These are phyloP conservation scores for Physcomitrium patens DNA, from an alignment of 225 moss, liverwort and hornwort species.

Conservation along the genomic window DNA sequence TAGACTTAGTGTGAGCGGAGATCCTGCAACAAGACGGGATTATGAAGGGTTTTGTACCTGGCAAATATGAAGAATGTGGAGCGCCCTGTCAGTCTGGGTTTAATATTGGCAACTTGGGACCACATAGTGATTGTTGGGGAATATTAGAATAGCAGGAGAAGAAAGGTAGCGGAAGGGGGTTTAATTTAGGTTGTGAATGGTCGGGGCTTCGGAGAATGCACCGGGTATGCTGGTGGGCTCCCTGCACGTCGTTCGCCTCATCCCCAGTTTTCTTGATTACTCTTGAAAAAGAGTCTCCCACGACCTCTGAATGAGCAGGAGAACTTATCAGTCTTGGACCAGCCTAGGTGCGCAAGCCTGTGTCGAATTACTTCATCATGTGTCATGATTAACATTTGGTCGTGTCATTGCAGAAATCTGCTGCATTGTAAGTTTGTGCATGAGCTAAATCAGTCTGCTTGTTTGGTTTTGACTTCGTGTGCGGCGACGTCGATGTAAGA, in stretches of 20 bases:
- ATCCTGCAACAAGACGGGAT: constrained; percentile 35
- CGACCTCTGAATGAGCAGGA: constrained; percentile 77
- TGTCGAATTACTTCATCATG: constrained; percentile 19
- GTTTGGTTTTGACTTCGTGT: too few species aligned
- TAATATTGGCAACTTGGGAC: constrained; percentile 34
- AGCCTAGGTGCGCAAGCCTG: constrained; percentile 66
- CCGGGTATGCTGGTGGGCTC: constrained; percentile 58
- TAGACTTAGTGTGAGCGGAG: constrained; percentile 26
- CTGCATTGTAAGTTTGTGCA: too few species aligned
- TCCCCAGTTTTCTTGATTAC: constrained; percentile 61
- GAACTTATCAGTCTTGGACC: constrained; percentile 69
- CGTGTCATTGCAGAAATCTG: background rate
- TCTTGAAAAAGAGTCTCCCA: constrained; percentile 56
- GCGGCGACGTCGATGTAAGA: too few species aligned
- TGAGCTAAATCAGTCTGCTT: too few species aligned
- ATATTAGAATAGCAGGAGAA: constrained; percentile 43
- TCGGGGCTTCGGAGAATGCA: constrained; percentile 45
- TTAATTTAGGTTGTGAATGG: constrained; percentile 29
- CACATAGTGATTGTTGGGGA: constrained; percentile 36
- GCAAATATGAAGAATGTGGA: constrained; percentile 27
- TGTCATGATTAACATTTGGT: background rate
- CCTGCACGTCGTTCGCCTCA: constrained; percentile 53
- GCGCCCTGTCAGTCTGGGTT: constrained; percentile 26
- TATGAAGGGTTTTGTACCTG: constrained; percentile 32
- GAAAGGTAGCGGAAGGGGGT: constrained; percentile 31